A percentile compares a stretch with the other conserved stretches of the same genome.
Evolutionary conservation across 2,329 filamentous ascomycete genomes (phyloP).

Genomic region (Colletotrichum acutatum): DNA sequence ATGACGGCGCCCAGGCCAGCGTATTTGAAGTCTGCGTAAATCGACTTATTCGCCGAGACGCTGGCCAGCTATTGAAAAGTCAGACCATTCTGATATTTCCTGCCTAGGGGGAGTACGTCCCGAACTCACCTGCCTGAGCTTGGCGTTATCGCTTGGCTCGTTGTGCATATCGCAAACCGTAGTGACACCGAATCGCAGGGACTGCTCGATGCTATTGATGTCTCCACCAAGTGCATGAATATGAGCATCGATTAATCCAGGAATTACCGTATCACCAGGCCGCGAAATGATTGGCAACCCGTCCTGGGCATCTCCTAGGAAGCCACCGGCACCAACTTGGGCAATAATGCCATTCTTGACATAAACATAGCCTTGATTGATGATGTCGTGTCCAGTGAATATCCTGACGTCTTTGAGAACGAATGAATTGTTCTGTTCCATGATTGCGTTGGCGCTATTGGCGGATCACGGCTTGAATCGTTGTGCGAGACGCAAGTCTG

Average conservation of each 20-base stretch:
- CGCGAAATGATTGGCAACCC: conserved; percentile 48
- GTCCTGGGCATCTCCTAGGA: neutral
- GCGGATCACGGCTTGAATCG: neutral
- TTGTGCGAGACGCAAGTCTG: neutral
- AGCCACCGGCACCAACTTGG: neutral
- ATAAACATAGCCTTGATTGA: neutral
- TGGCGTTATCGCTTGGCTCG: conserved; percentile 45
- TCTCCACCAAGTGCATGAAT: conserved; percentile 57
- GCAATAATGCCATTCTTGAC: neutral
- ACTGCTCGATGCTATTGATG: conserved; percentile 48
- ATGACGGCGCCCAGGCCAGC: conserved; percentile 60
- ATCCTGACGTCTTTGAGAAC: conserved; percentile 48
- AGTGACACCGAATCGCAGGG: conserved; percentile 60
- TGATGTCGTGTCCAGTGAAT: conserved; percentile 36
- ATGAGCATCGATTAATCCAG: conserved; percentile 62
- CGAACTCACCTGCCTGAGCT: conserved; percentile 37
- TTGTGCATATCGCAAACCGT: conserved; percentile 63
- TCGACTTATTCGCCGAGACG: conserved; percentile 18
- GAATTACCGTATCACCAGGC: conserved; percentile 58
- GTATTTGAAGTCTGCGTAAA: conserved; percentile 60
- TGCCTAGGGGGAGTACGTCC: neutral
- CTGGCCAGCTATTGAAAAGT: neutral
- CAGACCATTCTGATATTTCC: neutral
- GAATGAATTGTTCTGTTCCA: conserved; percentile 8
- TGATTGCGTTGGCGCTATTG: neutral